Evolutionary conservation across 148 eudicot genomes (phyloP).

Genomic region (Diospyros lotus): DNA sequence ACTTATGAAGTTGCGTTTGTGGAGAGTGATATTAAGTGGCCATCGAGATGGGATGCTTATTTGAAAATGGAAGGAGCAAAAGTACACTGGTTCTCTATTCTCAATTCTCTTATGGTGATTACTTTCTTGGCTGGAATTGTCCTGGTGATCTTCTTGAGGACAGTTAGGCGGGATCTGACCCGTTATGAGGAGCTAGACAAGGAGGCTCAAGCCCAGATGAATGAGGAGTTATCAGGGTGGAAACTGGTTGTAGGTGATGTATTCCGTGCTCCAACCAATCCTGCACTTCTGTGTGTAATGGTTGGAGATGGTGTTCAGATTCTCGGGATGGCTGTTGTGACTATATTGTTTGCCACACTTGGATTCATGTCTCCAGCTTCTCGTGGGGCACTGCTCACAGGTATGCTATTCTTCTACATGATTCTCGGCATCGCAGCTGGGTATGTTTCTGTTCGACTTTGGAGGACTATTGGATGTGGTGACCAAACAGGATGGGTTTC

Average conservation of each 20-base stretch:
- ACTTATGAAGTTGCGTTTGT: slow-evolving; percentile 30
- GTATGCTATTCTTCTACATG: slow-evolving; percentile 34
- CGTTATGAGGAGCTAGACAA: slow-evolving; percentile 32
- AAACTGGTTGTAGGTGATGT: slow-evolving; percentile 32
- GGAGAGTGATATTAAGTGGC: slow-evolving; percentile 37
- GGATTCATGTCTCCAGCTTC: slow-evolving; percentile 43
- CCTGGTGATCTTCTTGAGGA: slow-evolving; percentile 33
- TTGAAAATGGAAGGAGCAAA: slow-evolving; percentile 32
- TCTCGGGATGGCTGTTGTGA: slow-evolving; percentile 33
- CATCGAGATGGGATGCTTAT: slow-evolving; percentile 37
- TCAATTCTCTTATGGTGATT: slow-evolving; percentile 30
- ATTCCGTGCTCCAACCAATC: slow-evolving; percentile 29
- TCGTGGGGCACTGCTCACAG: slow-evolving; percentile 30
- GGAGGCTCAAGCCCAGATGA: slow-evolving; percentile 28
- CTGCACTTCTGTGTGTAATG: slow-evolving; percentile 29
- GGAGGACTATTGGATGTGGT: slow-evolving; percentile 32
- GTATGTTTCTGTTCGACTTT: slow-evolving; percentile 33
- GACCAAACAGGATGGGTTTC: slow-evolving; percentile 33
- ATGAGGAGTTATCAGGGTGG: slow-evolving; percentile 28
- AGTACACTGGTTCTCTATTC: slow-evolving; percentile 39
- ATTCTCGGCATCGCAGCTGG: slow-evolving; percentile 34
- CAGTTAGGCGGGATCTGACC: slow-evolving; percentile 32
- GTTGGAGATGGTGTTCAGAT: slow-evolving; percentile 38
- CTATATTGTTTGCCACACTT: slow-evolving; percentile 35
- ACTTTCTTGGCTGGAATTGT: slow-evolving; percentile 40